These are phyloP conservation scores for Lachancea mirantina DNA, from an alignment of 805 yeast genomes.

Conservation along the genomic window DNA sequence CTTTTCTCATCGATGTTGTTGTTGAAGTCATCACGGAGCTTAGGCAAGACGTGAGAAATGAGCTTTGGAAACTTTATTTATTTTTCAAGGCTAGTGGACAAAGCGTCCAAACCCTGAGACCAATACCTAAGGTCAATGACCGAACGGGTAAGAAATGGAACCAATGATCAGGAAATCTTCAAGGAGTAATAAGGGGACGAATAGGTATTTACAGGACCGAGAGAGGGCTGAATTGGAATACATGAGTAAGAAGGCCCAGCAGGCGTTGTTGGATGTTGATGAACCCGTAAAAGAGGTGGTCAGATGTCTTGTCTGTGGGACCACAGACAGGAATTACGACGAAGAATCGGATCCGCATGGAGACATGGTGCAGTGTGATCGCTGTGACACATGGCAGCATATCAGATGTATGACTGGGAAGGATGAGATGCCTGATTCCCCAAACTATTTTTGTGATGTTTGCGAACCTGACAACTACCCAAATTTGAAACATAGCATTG, in stretches of 20 bases:
- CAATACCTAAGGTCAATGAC: too few species aligned
- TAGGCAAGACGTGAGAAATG: too few species aligned
- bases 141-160: too few species aligned
- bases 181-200: slow-evolving; percentile 38
- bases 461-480: slow-evolving; percentile 41
- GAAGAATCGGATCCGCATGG: slow-evolving; percentile 47
- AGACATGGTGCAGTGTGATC: slow-evolving; percentile 59
- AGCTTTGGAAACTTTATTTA: neutral
- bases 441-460: slow-evolving; percentile 45
- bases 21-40: too few species aligned
- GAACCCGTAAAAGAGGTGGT: slow-evolving; percentile 33
- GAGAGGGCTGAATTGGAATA: slow-evolving; percentile 15
- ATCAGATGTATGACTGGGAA: slow-evolving; percentile 48
- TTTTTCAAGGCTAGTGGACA: neutral
- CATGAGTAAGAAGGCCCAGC: slow-evolving; percentile 5
- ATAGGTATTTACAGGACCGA: slow-evolving; percentile 25
- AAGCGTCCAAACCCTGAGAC: too few species aligned
- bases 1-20: too few species aligned
- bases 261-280: slow-evolving; percentile 7
- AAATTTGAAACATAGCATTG: slow-evolving; percentile 28
- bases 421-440: slow-evolving; percentile 36
- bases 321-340: slow-evolving; percentile 50
- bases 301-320: slow-evolving; percentile 55
- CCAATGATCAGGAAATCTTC: slow-evolving; percentile 35
- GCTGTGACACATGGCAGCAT: slow-evolving; percentile 69